Evolutionary conservation across 106 monocot species (phyloP).

Genomic region (Dioscorea alata): DNA sequence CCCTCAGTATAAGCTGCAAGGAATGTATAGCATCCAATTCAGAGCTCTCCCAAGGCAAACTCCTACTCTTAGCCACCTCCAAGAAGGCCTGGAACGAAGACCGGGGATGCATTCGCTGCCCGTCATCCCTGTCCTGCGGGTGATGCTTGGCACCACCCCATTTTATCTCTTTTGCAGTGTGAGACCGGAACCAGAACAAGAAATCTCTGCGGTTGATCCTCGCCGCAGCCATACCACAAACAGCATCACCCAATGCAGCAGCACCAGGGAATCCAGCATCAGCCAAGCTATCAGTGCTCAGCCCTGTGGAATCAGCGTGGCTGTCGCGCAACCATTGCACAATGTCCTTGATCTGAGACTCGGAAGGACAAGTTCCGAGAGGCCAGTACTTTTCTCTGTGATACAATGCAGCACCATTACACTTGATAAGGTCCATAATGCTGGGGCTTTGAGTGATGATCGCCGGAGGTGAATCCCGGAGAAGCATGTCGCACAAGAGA

Average conservation of each 20-base stretch:
- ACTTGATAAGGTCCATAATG: slow-evolving; percentile 93
- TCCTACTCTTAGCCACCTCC: slow-evolving; percentile 87
- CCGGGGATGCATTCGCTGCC: slow-evolving; percentile 85
- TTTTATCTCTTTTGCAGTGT: slow-evolving; percentile 91
- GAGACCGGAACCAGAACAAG: slow-evolving; percentile 93
- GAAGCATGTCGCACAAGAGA: slow-evolving; percentile 84
- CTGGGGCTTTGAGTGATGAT: slow-evolving; percentile 91
- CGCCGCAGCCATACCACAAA: slow-evolving; percentile 91
- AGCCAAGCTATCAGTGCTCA: slow-evolving; percentile 89
- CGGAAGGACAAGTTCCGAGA: slow-evolving; percentile 63
- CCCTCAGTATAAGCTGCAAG: slow-evolving; percentile 80
- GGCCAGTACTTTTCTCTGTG: slow-evolving; percentile 67
- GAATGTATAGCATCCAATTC: slow-evolving; percentile 99
- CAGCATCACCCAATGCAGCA: slow-evolving; percentile 64
- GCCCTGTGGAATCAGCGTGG: slow-evolving; percentile 78
- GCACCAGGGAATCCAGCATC: slow-evolving; percentile 80
- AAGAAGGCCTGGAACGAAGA: slow-evolving; percentile 89
- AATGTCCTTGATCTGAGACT: slow-evolving; percentile 75
- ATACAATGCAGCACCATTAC: slow-evolving; percentile 83
- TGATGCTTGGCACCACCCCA: slow-evolving; percentile 99
- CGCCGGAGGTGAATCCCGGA: slow-evolving; percentile 73
- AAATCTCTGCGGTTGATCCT: slow-evolving; percentile 65
- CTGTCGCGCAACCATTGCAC: slow-evolving; percentile 54
- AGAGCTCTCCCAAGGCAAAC: slow-evolving; percentile 89
- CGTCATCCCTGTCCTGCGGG: slow-evolving; percentile 89